Evolutionary conservation across 305 asterid genomes (phyloP).

Genomic region (Euphrasia arctica): DNA sequence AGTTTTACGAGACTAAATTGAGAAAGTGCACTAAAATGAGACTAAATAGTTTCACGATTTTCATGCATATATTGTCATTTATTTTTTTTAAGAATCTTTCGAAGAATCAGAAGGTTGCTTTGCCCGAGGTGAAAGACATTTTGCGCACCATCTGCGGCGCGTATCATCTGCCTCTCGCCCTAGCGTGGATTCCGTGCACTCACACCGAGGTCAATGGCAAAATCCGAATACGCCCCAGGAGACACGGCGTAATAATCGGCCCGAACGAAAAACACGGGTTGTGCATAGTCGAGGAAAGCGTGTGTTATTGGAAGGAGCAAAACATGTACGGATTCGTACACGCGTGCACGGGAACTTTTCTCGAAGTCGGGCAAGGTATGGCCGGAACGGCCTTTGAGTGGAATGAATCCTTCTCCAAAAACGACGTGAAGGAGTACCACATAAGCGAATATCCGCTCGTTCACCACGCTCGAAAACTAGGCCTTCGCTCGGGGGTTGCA

Average conservation of each 20-base stretch:
- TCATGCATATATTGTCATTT: background rate
- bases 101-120: constrained; percentile 50
- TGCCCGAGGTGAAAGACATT: constrained; percentile 61
- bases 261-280: constrained; percentile 33
- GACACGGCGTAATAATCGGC: constrained; percentile 15
- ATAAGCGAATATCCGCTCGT: constrained; percentile 74
- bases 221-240: constrained; percentile 21
- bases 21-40: too few relatives aligned
- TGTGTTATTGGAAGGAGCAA: constrained; percentile 48
- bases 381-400: constrained; percentile 75
- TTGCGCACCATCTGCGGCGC: constrained; percentile 56
- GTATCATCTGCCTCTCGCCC: constrained; percentile 67
- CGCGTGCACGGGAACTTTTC: constrained; percentile 57
- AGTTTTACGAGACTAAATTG: too few relatives aligned
- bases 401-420: constrained; percentile 53
- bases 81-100: constrained; percentile 47
- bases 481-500: constrained; percentile 69
- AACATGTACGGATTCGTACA: constrained; percentile 57
- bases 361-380: constrained; percentile 71
- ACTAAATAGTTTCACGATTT: background rate
- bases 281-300: constrained; percentile 40
- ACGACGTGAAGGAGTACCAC: constrained; percentile 62
- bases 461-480: constrained; percentile 75
- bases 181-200: constrained; percentile 70
- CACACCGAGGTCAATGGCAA: constrained; percentile 21